These are phyloP conservation scores for Moniliophthora roreri DNA, from an alignment of 1,284 basidiomycete species.

Conservation along the genomic window DNA sequence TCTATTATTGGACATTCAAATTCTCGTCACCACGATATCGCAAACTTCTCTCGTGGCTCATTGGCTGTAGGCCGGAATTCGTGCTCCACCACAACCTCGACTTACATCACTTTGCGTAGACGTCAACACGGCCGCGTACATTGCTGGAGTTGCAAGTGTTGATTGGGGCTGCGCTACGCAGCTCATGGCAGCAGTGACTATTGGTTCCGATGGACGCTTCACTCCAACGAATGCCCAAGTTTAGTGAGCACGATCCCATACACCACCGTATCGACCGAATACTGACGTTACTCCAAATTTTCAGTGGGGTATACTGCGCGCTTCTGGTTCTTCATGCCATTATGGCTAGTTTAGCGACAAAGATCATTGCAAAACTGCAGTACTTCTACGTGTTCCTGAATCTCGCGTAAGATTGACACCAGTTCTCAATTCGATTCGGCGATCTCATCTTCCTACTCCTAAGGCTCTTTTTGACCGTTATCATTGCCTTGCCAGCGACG, in stretches of 20 bases:
- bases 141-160: constrained; percentile 5
- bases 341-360: constrained; percentile 33
- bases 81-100: background rate
- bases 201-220: constrained; percentile 53
- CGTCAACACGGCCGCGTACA: constrained; percentile 8
- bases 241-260: constrained; percentile 43
- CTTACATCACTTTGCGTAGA: background rate
- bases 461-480: constrained; percentile 69
- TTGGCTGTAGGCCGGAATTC: constrained; percentile 19
- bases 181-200: constrained; percentile 52
- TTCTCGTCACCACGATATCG: constrained; percentile 20
- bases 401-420: constrained; percentile 46
- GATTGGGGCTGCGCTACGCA: constrained; percentile 12
- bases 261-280: background rate
- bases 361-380: constrained; percentile 58
- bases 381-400: constrained; percentile 70
- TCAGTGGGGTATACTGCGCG: constrained; percentile 58
- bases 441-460: background rate
- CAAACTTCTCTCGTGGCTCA: constrained; percentile 21
- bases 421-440: background rate
- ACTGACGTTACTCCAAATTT: constrained; percentile 1
- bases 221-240: constrained; percentile 52
- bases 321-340: constrained; percentile 57
- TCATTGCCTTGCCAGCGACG: constrained; percentile 72
- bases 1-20: constrained; percentile 26